Evolutionary conservation across 2,329 filamentous ascomycete genomes (phyloP).

Genomic region (Phoma herbarum): DNA sequence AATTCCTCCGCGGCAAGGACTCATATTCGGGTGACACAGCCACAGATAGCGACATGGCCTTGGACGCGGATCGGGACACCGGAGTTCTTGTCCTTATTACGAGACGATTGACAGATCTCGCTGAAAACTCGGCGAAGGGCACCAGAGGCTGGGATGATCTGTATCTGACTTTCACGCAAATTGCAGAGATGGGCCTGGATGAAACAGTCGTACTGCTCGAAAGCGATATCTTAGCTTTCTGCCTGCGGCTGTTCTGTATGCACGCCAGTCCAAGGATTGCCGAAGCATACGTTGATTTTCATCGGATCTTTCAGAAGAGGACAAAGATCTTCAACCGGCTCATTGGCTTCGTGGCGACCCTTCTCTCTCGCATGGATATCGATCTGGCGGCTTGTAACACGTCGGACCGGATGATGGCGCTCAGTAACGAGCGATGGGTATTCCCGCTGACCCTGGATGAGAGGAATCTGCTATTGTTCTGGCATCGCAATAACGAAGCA

Average conservation of each 20-base stretch:
- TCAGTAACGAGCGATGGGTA: conserved; percentile 32
- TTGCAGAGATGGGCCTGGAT: conserved; percentile 39
- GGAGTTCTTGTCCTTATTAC: conserved; percentile 33
- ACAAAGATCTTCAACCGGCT: conserved; percentile 43
- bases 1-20: conserved; percentile 45
- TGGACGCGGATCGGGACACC: conserved; percentile 23
- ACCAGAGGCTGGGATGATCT: conserved; percentile 49
- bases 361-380: conserved; percentile 43
- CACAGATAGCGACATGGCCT: conserved; percentile 42
- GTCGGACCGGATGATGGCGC: conserved; percentile 32
- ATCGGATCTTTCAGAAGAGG: conserved; percentile 45
- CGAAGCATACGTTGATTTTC: conserved; percentile 31
- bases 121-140: conserved; percentile 32
- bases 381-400: conserved; percentile 21
- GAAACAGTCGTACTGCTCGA: conserved; percentile 43
- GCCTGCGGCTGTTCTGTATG: conserved; percentile 43
- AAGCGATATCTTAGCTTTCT: conserved; percentile 39
- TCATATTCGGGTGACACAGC: conserved; percentile 35
- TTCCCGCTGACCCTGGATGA: conserved; percentile 44
- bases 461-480: conserved; percentile 32
- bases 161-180: conserved; percentile 43
- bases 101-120: conserved; percentile 32
- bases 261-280: conserved; percentile 31
- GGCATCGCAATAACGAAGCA: conserved; percentile 43
- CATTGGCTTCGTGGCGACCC: conserved; percentile 39